Base-by-base conservation (phyloP, 106 monocot species). In the Dendrobium chrysotoxum region DNA sequence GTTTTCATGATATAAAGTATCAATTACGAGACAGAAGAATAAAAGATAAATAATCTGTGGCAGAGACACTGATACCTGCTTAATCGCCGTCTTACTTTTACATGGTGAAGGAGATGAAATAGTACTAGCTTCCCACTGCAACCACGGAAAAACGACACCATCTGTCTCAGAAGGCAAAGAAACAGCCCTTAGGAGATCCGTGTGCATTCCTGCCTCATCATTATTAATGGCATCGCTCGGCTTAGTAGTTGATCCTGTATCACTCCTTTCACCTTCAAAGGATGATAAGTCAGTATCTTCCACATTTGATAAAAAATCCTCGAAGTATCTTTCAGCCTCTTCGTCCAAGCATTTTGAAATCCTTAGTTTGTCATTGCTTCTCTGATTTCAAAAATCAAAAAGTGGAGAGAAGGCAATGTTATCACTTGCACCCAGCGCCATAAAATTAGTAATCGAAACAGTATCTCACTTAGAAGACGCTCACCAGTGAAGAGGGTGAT, bases 281-380 rank as follows among this genome's bases (percentile, higher is more conserved):
- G 99, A 99, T 13, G 99, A 99, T 54, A 95, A 78, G 83, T 95
- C 99, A 53, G 99, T 99, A 53, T 99, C 95, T 81, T 99, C 98
- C 58, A 99, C 89, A 87, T 93, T 99, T 72, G 88, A 93, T 28
- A 99, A 86, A 75, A 99, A 99, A 87, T 93, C 95, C 75, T 93
- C 91, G 50, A 99, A 90, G 76, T 91, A 99, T 84, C 82, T 93
- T 65, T 91, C 93, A 53, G 99, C 99, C 81, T 99, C 99, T 84
- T 99, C 90, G 75, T 79, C 88, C 81, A 99, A 83, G 78, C 81
- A 42, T 75, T 68, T 93, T n/a, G 95, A 95, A 53, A 93, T 87
- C 76, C 68, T 91, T 41, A 79, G 83, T 83, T 85, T 91, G 58
- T 95, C 95, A 82, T 71, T 85, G 82, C 85, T 90, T 70, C 88